Conservation (phyloP, 2,329 filamentous ascomycete genomes). For the Cryphonectria japonica region DNA sequence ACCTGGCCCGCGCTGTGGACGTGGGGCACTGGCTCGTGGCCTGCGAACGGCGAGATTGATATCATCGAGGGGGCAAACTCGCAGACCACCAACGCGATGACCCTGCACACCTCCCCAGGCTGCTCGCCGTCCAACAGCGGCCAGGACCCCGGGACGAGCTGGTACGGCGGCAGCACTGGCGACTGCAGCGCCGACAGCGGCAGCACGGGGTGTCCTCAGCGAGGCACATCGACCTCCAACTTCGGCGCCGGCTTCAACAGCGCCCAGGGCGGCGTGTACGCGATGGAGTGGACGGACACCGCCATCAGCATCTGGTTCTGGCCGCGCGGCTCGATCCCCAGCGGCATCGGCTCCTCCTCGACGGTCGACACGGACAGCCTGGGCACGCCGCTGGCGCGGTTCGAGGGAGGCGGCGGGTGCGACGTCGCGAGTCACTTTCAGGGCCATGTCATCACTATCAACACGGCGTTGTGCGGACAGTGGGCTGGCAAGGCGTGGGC, state of each 20-base stretch:
- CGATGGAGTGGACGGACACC: conserved; percentile 73
- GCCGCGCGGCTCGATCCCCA: conserved; percentile 51
- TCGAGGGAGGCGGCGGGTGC: conserved; percentile 66
- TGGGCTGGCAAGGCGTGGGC: conserved; percentile 78
- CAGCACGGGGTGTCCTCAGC: conserved; percentile 63
- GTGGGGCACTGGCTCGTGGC: conserved; percentile 70
- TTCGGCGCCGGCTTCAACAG: conserved; percentile 75
- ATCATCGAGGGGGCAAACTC: conserved; percentile 78
- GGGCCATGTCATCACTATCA: conserved; percentile 74
- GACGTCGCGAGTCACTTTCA: conserved; percentile 72
- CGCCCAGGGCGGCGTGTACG: conserved; percentile 71
- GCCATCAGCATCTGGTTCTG: conserved; percentile 85
- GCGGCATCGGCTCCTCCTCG: conserved; percentile 34
- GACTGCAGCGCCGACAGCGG: conserved; percentile 60
- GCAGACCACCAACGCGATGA: conserved; percentile 61
- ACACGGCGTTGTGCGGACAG: conserved; percentile 64
- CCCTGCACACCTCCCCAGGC: conserved; percentile 67
- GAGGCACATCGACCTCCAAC: conserved; percentile 53
- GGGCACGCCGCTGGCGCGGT: conserved; percentile 70
- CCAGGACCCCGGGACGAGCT: conserved; percentile 44
- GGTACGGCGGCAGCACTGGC: background rate
- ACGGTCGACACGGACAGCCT: conserved; percentile 69
- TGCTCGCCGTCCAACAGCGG: conserved; percentile 59
- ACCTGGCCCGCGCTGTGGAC: conserved; percentile 77
- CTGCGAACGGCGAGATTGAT: conserved; percentile 73